Evolutionary conservation across 306 rosid genomes (phyloP), one percentile per base, ranked within the genome.

Genomic region (Elaeagnus macrophylla): DNA sequence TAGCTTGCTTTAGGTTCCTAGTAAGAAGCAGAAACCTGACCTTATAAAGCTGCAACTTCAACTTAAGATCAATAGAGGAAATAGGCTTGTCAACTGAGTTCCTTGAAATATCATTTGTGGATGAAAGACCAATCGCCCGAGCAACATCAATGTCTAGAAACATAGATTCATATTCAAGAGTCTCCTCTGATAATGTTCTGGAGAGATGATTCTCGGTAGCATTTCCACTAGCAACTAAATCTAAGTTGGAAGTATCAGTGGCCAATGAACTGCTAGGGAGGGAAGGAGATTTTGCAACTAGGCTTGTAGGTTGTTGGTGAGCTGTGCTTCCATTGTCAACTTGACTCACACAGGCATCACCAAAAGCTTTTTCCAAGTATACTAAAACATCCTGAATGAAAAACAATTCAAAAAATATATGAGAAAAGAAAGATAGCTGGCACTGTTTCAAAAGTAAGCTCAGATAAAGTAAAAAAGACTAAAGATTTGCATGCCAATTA

Each of bases 1-100:
- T 88, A 5, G 99, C 99, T 67, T 80, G 85, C 79, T 93, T 93
- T 72, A 93, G 55, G 65, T 84, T 93, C 84, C 96, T 77, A 14
- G 89, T 77, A 51, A 88, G 85, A 71, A 93, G 83, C 57, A 93
- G 84, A 75, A 87, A 84, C n/a, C 80, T 75, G 49, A 93, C 96
- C 76, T 77, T 93, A 83, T 83, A 93, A 51, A 93, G 95, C 59
- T 93, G 99, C 81, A 88, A 68, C 72, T 84, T 93, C 50, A 84
- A 87, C 95, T 93, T 93, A 57, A 84, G 77, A 69, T 80, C 91
- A 66, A 79, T 76, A 38, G 89, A 79, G 47, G 96, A 81, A 58
- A 79, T 39, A 12, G 83, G 77, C 73, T 66, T 79, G 74, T 80
- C 84, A 65, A 67, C 82, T 51, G 85, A 56, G 58, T 73, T 79